These are phyloP conservation scores for Boletellus emodensis DNA, from an alignment of 768 basidiomycete species.

Conservation along the genomic window DNA sequence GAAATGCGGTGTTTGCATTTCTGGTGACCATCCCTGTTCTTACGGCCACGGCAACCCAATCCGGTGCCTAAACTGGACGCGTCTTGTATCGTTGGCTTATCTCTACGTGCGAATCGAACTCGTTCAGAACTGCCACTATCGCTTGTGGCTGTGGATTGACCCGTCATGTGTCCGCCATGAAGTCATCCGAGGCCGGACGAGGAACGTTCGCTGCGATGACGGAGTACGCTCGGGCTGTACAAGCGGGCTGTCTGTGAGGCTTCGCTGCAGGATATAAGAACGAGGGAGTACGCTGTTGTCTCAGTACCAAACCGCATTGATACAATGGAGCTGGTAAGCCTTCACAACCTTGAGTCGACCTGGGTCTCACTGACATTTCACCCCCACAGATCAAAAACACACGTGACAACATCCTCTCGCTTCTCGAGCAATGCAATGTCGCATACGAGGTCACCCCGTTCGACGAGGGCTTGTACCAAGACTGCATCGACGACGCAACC, in stretches of 20 bases:
- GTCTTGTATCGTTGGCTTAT: too few relatives aligned
- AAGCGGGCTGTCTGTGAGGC: too few relatives aligned
- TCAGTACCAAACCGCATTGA: not conserved
- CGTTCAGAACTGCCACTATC: not conserved
- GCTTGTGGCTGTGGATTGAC: not conserved
- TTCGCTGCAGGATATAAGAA: conserved; percentile 4
- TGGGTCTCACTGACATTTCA: not conserved
- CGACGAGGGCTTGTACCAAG: conserved; percentile 15
- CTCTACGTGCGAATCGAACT: not conserved
- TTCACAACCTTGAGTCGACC: not conserved
- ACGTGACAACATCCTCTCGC: conserved; percentile 11
- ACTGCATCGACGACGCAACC: conserved; percentile 22
- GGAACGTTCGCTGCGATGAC: not conserved
- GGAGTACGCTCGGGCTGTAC: too few relatives aligned
- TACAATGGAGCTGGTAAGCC: conserved; percentile 13
- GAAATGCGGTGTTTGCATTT: not conserved
- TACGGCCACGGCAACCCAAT: not conserved
- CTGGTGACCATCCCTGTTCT: not conserved
- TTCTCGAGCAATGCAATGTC: conserved; percentile 16
- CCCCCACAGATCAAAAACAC: conserved; percentile 6
- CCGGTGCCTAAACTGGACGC: not conserved
- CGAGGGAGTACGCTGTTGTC: not conserved
- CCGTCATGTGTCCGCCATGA: too few relatives aligned
- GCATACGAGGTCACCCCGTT: conserved; percentile 10
- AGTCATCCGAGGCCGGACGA: not conserved